Base-by-base conservation (phyloP, 2,329 filamentous ascomycete genomes). In the Fusarium sp. region DNA sequence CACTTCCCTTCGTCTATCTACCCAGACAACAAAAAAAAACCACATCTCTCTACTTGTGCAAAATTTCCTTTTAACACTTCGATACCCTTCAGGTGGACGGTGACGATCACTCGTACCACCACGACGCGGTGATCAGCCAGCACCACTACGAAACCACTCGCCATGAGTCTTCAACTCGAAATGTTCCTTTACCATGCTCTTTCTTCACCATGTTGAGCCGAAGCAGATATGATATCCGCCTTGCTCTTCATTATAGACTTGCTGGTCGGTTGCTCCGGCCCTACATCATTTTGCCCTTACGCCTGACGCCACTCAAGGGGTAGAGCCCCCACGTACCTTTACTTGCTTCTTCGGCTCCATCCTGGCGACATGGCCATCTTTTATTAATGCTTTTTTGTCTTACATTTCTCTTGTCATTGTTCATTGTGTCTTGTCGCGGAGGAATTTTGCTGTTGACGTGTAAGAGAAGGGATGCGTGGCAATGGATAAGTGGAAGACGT, bases 21-120 rank as follows among this genome's bases (percentile, higher is more conserved):
- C 60, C 36, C 40, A 64, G 55, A 35, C 45, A 40, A 46, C 36
- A 59, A 59, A 53, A 64, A 49, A 65, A 40, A 45, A n/a, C 36
- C 38, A 63, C 51, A 67, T 66, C 48, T 71, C 58, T 67, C 51
- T 50, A 48, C 54, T 50, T 58, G 62, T 65, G 58, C 60, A 44
- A 57, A 57, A 57, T 65, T 67, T 68, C 70, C 63, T 67, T 68
- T 71, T 64, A 64, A 64, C 62, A 61, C 57, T 72, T 74, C 70
- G 73, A 75, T 75, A 75, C 74, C 72, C 74, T 71, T 71, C 64
- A 68, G 67, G 70, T 70, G 69, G 71, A 68, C 57, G 58, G 62
- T 69, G 63, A 65, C 36, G 59, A 69, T 57, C 54, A 61, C 56
- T 69, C 62, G 47, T 60, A 63, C 53, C 51, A 58, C 63, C 61